Conservation (phyloP, 805 yeast genomes). For the Kodamaea hsintzibuensis region DNA sequence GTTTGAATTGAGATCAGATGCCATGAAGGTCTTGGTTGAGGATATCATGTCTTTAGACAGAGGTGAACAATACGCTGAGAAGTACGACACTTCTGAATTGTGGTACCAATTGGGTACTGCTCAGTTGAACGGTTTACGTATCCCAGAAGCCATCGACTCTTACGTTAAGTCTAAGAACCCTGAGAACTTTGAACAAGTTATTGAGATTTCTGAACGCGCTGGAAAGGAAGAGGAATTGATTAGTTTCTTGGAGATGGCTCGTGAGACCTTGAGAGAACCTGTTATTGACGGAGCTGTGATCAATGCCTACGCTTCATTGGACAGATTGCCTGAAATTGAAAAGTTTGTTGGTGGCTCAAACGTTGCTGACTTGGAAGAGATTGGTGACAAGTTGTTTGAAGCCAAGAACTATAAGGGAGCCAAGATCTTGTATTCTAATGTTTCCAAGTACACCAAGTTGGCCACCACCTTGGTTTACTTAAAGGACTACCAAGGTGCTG, state of each 20-base stretch:
- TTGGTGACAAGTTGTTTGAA: slow-evolving; percentile 89
- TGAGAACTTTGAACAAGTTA: slow-evolving; percentile 83
- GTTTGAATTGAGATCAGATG: slow-evolving; percentile 73
- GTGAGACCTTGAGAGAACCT: slow-evolving; percentile 88
- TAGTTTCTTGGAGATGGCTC: slow-evolving; percentile 86
- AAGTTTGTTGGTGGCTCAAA: slow-evolving; percentile 81
- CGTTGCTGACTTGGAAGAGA: slow-evolving; percentile 87
- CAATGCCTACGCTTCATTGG: slow-evolving; percentile 80
- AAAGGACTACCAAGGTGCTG: slow-evolving; percentile 93
- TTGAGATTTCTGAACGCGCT: slow-evolving; percentile 91
- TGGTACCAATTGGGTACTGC: slow-evolving; percentile 97
- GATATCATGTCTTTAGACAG: slow-evolving; percentile 93
- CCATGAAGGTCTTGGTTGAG: slow-evolving; percentile 88
- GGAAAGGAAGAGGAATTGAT: slow-evolving; percentile 94
- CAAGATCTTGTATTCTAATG: slow-evolving; percentile 77
- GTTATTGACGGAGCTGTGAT: slow-evolving; percentile 89
- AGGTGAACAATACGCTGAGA: slow-evolving; percentile 91
- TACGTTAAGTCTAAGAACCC: slow-evolving; percentile 93
- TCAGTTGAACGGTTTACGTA: slow-evolving; percentile 89
- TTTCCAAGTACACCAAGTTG: slow-evolving; percentile 92
- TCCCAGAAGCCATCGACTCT: slow-evolving; percentile 88
- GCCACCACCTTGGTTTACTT: slow-evolving; percentile 95
- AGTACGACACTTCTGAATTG: slow-evolving; percentile 77
- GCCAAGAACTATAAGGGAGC: slow-evolving; percentile 89
- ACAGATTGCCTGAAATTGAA: slow-evolving; percentile 76